Evolutionary conservation across 129 eudicot species (phyloP).

Genomic region (Calendula officinalis): DNA sequence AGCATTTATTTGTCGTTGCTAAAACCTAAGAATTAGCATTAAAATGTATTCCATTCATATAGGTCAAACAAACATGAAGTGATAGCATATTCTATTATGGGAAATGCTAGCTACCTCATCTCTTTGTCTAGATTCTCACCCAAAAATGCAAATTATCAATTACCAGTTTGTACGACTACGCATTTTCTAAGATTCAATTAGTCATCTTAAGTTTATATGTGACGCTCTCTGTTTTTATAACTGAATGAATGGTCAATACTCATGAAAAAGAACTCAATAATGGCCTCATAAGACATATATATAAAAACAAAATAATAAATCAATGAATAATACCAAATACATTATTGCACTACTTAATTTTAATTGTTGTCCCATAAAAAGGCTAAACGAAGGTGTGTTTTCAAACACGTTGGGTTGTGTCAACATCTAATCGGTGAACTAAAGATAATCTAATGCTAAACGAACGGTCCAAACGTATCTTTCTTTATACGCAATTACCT

Average conservation of each 20-base stretch:
- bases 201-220: no score
- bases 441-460: not conserved
- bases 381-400: not conserved
- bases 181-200: not conserved
- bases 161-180: not conserved
- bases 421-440: conserved; percentile 12
- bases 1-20: no score
- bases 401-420: not conserved
- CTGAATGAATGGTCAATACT: not conserved
- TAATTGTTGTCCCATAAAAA: not conserved
- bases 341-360: no score
- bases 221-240: not conserved
- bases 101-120: no score
- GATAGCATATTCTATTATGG: no score
- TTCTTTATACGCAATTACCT: not conserved
- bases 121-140: no score
- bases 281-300: no score
- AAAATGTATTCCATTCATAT: no score
- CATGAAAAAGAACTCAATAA: not conserved
- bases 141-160: not conserved
- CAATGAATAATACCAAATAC: no score
- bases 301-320: no score
- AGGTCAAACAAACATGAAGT: no score
- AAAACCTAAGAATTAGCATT: no score
- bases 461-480: conserved; percentile 7